These are phyloP conservation scores for Echites panduratus DNA, from an alignment of 257 asterid genomes.

Conservation along the genomic window DNA sequence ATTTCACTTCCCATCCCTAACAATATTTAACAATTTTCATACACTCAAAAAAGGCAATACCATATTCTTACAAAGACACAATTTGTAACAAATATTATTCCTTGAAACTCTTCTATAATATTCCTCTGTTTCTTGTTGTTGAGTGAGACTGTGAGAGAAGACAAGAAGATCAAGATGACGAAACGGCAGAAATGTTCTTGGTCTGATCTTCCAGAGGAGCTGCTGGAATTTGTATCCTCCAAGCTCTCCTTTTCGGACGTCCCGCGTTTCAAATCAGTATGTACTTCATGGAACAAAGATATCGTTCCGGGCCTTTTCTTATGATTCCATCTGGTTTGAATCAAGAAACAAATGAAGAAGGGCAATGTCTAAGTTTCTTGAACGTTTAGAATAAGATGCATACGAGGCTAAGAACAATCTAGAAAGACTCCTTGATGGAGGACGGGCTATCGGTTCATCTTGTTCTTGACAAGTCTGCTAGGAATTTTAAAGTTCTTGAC, in stretches of 20 bases:
- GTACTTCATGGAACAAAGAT: not conserved
- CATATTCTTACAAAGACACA: too few species aligned
- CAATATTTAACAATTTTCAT: too few species aligned
- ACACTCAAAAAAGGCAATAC: too few species aligned
- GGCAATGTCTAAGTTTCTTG: not conserved
- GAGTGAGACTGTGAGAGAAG: too few species aligned
- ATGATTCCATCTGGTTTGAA: not conserved
- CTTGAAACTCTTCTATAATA: too few species aligned
- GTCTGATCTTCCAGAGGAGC: not conserved
- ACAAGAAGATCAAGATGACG: too few species aligned
- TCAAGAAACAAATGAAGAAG: not conserved
- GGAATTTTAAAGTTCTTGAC: too few species aligned
- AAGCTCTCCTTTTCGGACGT: not conserved
- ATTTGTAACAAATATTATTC: too few species aligned
- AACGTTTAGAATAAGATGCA: not conserved
- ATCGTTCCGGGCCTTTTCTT: not conserved
- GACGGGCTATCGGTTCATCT: not conserved
- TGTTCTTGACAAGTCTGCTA: not conserved
- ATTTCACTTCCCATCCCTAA: too few species aligned
- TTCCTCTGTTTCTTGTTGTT: too few species aligned
- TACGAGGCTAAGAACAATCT: not conserved
- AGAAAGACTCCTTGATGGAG: not conserved
- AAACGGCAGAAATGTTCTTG: not conserved
- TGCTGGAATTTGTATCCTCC: not conserved
- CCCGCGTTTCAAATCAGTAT: not conserved